Evolutionary conservation across 495 filamentous ascomycete species (phyloP), one percentile per base, ranked within the genome.

Genomic region (Talaromyces borbonicus): DNA sequence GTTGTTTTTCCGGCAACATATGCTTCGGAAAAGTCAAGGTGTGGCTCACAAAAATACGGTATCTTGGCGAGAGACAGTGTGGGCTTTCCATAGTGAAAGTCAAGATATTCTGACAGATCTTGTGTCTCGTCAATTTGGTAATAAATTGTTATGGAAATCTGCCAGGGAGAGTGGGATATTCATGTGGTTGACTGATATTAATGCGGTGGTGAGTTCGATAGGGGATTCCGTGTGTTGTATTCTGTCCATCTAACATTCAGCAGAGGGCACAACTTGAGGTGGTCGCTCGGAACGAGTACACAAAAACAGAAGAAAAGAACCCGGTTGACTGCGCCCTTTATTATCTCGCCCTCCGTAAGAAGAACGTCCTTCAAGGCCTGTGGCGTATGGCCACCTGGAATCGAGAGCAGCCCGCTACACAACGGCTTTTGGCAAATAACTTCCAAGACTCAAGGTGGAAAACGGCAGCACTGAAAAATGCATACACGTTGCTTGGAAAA

Each of bases 331-430:
- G 93, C 65, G 84, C 83, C 50, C 63, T 99, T 12, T 90, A 83
- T 61, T 99, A 97, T 58, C 72, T 99, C 16, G 90, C 92, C 3
- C 72, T 96, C 16, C 76, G 74, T 47, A 99, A 95, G 71, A 99
- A 97, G 62, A 79, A 83, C 14, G 83, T 97, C 3, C 74, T 99
- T 3, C 73, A 94, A 44, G 92, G 89, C 2, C 75, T 99, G 4
- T 99, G 92, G 92, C 79, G 92, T 14, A 96, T 99, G 80, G 92
- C 93, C 14, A 73, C 71, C 29, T 92, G 92, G 88, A 81, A 92
- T 55, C 75, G 73, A 40, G 92, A 99, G 59, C 93, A 96, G 62
- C 65, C 53, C 7, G 75, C 81, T 0, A 99, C 92, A 7, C 75
- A 77, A 40, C 75, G 69, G 43, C 69, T 99, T 19, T 63, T 99